Base-by-base conservation (phyloP, 148 eudicot genomes). In the Drosera capensis region DNA sequence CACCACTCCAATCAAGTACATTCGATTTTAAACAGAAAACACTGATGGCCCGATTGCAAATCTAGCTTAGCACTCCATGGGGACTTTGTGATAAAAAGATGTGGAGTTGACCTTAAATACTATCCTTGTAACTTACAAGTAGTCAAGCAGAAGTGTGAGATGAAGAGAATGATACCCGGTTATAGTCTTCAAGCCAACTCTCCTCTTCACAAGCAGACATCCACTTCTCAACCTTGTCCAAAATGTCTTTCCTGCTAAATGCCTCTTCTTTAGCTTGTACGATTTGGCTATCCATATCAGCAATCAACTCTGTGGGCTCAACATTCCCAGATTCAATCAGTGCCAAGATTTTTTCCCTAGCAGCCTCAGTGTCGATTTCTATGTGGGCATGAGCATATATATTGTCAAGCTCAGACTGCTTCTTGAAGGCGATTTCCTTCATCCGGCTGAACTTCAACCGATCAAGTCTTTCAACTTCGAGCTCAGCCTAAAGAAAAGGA, bases 151-250 rank as follows among this genome's bases (percentile, higher is more conserved):
- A 20, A 3, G 8, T 14, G 35, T n/a, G 20, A 22, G 23, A 17
- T 11, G 23, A 40, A 43, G 46, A n/a, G n/a, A 41, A 28, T 1
- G 20, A 8, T 71, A 92, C 99, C 86, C 95, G 72, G 43, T 71
- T 92, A 49, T 92, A 92, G 64, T 92, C 99, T 62, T 92, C 99
- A 51, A 92, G 99, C 99, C 99, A 92, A 38, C 99, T 92, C 72
- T 92, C 99, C 70, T 92, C 99, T 76, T 92, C 99, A 76, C 99
- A 92, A 30, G 99, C 94, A n/a, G 95, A 81, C 99, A 92, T 92
- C 99, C 99, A 92, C 63, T 71, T 92, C 74, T 92, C 99, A 40
- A 92, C 99, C 71, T 78, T 85, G 67, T 92, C 99, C 65, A 92
- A 68, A 58, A 92, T 92, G 22, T 92, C 93, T 64, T 85, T 92